phyloP scores from a whole-genome alignment of 2,329 filamentous ascomycete genomes.

The Cladophialophora carrionii region DNA sequence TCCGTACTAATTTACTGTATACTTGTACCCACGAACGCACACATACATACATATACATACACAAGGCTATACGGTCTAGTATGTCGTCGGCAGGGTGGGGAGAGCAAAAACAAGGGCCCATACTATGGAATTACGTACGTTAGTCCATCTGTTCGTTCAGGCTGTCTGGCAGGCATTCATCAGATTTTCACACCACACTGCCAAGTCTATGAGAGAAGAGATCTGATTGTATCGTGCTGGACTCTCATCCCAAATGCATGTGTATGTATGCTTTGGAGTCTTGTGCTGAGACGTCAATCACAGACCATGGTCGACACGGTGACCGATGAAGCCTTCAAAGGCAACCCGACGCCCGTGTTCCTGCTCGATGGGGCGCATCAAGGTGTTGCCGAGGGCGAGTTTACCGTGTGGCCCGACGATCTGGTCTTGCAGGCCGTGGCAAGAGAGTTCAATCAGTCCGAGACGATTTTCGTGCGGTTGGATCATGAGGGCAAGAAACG shows the following conservation, averaged over 20 bases:
- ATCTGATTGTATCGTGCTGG: not conserved
- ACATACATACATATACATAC: too few relatives aligned
- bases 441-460: conserved; percentile 21
- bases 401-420: conserved; percentile 1
- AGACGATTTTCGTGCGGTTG: conserved; percentile 18
- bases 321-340: conserved; percentile 14
- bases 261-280: not conserved
- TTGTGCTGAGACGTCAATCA: not conserved
- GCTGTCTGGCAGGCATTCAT: not conserved
- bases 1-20: too few relatives aligned
- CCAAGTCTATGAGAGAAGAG: not conserved
- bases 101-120: not conserved
- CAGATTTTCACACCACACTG: not conserved
- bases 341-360: conserved; percentile 21
- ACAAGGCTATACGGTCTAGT: not conserved
- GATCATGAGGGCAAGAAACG: not conserved
- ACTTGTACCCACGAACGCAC: not conserved
- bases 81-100: not conserved
- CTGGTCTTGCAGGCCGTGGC: conserved; percentile 10
- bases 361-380: conserved; percentile 5
- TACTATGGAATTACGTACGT: not conserved
- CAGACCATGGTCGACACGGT: conserved; percentile 18
- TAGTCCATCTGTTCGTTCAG: not conserved
- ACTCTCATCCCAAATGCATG: not conserved
- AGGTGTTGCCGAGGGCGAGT: not conserved